Base-by-base conservation (phyloP, 1,284 basidiomycete genomes). In the Sanguinoderma infundibulare region DNA sequence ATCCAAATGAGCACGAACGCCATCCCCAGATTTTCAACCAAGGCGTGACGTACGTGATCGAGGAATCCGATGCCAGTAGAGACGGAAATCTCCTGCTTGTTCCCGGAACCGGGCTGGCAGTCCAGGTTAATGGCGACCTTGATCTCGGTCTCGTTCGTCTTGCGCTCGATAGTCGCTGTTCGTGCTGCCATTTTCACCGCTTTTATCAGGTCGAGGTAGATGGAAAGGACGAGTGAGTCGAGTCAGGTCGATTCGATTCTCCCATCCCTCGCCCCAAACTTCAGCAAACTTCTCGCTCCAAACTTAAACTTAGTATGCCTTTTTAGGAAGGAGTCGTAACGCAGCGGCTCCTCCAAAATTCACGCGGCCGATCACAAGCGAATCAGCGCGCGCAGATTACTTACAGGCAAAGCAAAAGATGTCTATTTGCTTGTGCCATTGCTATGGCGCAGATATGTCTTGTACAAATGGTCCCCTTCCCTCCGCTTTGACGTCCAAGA, bases 21-120 rank as follows among this genome's bases (percentile, higher is more conserved):
- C 17, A 20, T 7, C 3, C 5, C 4, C 17, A 1, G n/a, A 50
- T 22, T n/a, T 34, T 12, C 10, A n/a, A 14, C 0, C 14, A 20
- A 42, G 40, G 54, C n/a, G 51, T 32, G 42, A 81, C 84, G 63
- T 77, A 97, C 97, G 81, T 99, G 98, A 77, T 99, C 97, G 26
- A 99, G 83, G 78, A 99, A 99, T 12, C 98, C 98, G 65, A 99
- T 97, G 26, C 98, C 98, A 1, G 98, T 99, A 39, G 89, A 90
- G 63, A 99, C 83, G 51, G 92, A 82, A 73, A 99, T 99, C 34
- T 78, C 79, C 77, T 98, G 98, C 57, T 81, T 66, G 60, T 72
- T 72, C 44, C 73, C 80, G 5, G 83, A 79, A 70, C 88, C 89
- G 1, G 93, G 87, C 14, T 84, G 80, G 71, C 89, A 87, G 79